These are phyloP conservation scores for Gleditsia sinensis DNA, from an alignment of 306 rosid genomes.

Conservation along the genomic window DNA sequence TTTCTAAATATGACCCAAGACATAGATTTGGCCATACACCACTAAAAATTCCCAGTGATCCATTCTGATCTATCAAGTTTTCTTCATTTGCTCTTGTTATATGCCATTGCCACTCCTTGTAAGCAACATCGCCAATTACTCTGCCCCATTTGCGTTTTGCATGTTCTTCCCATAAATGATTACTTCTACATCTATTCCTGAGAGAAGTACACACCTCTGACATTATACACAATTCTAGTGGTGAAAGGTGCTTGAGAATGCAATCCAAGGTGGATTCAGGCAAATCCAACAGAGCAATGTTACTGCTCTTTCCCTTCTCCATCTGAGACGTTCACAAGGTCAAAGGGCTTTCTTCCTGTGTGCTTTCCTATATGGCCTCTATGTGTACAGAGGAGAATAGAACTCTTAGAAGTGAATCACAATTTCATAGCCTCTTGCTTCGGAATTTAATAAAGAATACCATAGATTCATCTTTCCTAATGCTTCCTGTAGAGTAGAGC, in stretches of 20 bases:
- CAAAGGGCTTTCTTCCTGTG: no score
- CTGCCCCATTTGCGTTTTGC: conserved; percentile 60
- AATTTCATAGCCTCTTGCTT: no score
- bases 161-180: conserved; percentile 63
- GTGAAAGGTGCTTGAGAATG: conserved; percentile 63
- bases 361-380: no score
- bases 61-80: background rate
- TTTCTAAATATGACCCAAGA: conserved; percentile 29
- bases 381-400: no score
- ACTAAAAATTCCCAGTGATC: conserved; percentile 24
- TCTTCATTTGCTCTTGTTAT: conserved; percentile 15
- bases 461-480: no score
- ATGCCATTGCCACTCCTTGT: conserved; percentile 57
- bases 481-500: no score
- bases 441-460: no score
- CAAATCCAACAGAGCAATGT: conserved; percentile 50
- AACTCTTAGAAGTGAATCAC: no score
- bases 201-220: conserved; percentile 52
- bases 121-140: conserved; percentile 52
- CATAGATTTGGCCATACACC: conserved; percentile 24
- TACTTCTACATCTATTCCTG: conserved; percentile 56
- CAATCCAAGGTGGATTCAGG: conserved; percentile 58
- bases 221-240: conserved; percentile 51
- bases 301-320: conserved; percentile 35
- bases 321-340: no score